Conservation (phyloP, 2,329 filamentous ascomycete species). For the Penicillium sp. region DNA sequence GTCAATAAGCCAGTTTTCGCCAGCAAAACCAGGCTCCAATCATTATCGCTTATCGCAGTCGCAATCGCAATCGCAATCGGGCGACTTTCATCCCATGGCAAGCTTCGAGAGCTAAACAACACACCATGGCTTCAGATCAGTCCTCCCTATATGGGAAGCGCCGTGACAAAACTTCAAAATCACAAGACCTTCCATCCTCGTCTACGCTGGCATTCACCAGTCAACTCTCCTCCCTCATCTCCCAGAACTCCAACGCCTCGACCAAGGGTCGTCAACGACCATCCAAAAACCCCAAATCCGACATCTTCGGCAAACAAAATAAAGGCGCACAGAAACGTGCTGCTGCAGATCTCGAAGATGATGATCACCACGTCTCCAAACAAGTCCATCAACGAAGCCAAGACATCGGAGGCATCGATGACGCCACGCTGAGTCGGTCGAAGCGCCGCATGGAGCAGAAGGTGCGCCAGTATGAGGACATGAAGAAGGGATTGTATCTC, state of each 20-base stretch:
- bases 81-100: background rate
- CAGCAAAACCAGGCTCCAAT: background rate
- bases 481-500: slow-evolving; percentile 88
- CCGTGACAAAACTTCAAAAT: slow-evolving; percentile 60
- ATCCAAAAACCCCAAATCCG: slow-evolving; percentile 57
- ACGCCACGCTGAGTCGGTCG: slow-evolving; percentile 60
- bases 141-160: slow-evolving; percentile 70
- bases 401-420: slow-evolving; percentile 62
- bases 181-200: slow-evolving; percentile 57
- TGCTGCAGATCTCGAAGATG: slow-evolving; percentile 51
- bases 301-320: slow-evolving; percentile 68
- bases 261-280: slow-evolving; percentile 42
- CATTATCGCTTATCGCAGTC: slow-evolving; percentile 2
- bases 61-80: background rate
- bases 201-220: slow-evolving; percentile 82
- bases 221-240: slow-evolving; percentile 78
- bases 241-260: slow-evolving; percentile 49
- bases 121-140: slow-evolving; percentile 17
- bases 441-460: slow-evolving; percentile 87
- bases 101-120: background rate
- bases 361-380: slow-evolving; percentile 55
- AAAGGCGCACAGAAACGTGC: slow-evolving; percentile 62
- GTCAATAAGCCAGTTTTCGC: background rate
- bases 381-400: slow-evolving; percentile 61
- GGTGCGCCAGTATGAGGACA: slow-evolving; percentile 77